These are phyloP conservation scores for Coccomyxa sp. DNA, from an alignment of 139 green algal genomes.

Conservation along the genomic window DNA sequence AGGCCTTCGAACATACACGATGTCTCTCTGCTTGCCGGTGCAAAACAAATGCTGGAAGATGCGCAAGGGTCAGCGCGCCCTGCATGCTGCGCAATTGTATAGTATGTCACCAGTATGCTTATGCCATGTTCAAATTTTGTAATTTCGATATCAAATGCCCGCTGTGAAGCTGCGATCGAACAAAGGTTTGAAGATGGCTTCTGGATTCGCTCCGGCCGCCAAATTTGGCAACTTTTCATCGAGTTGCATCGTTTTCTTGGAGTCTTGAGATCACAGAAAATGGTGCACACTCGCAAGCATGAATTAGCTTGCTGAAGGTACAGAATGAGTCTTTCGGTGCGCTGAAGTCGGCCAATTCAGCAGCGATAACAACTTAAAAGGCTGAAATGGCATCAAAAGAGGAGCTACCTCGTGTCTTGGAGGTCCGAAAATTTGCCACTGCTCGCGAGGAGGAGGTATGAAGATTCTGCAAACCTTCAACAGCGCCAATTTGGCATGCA, in stretches of 20 bases:
- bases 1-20: not conserved
- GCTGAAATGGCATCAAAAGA: not conserved
- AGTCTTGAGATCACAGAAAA: not conserved
- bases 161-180: too few relatives aligned
- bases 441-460: not conserved
- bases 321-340: not conserved
- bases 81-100: not conserved
- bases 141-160: too few relatives aligned
- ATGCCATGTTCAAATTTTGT: not conserved
- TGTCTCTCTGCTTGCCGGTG: not conserved
- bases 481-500: not conserved
- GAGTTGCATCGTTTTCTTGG: too few relatives aligned
- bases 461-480: not conserved
- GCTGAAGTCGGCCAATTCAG: not conserved
- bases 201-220: too few relatives aligned
- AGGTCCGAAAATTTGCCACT: not conserved
- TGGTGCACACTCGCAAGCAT: not conserved
- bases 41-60: not conserved
- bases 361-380: not conserved
- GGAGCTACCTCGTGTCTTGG: not conserved
- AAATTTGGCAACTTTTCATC: too few relatives aligned
- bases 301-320: not conserved
- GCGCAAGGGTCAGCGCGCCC: not conserved
- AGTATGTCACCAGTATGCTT: not conserved
- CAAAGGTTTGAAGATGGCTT: too few relatives aligned